Conservation (phyloP, 2,329 filamentous ascomycete species). For the Ophiostoma tasmaniense region DNA sequence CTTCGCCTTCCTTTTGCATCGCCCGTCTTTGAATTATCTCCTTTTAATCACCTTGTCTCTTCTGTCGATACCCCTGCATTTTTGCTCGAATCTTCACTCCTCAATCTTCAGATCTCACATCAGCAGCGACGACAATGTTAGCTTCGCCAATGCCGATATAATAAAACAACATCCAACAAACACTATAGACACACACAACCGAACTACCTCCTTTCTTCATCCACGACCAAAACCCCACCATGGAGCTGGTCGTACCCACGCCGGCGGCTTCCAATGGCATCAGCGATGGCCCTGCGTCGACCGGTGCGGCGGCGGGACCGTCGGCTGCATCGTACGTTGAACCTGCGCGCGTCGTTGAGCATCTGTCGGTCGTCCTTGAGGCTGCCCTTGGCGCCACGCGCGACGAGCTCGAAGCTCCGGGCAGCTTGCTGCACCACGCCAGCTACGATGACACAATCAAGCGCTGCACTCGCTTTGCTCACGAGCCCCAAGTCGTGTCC, state of each 20-base stretch:
- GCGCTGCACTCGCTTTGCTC: constrained; percentile 80
- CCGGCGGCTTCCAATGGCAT: constrained; percentile 37
- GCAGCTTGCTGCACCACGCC: constrained; percentile 70
- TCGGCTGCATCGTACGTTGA: constrained; percentile 52
- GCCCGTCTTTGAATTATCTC: neutral
- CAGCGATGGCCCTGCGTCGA: constrained; percentile 16
- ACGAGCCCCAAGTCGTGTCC: constrained; percentile 74
- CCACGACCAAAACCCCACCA: constrained; percentile 26
- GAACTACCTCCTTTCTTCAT: neutral
- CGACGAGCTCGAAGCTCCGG: constrained; percentile 69
- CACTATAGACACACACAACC: neutral
- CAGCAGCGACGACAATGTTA: constrained; percentile 10
- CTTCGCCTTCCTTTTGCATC: neutral
- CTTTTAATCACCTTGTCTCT: constrained; percentile 1
- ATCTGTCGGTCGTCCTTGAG: constrained; percentile 61
- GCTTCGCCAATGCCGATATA: constrained; percentile 17
- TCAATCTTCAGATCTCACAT: neutral
- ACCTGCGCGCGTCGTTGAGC: constrained; percentile 60
- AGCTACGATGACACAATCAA: constrained; percentile 72
- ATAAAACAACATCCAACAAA: constrained; percentile 1
- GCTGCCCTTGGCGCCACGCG: constrained; percentile 66
- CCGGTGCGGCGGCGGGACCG: constrained; percentile 3
- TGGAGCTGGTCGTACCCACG: constrained; percentile 45
- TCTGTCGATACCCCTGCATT: constrained; percentile 1
- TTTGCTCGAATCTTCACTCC: neutral